Conservation (phyloP, 495 filamentous ascomycete species). For the Aspergillus avenaceus region DNA sequence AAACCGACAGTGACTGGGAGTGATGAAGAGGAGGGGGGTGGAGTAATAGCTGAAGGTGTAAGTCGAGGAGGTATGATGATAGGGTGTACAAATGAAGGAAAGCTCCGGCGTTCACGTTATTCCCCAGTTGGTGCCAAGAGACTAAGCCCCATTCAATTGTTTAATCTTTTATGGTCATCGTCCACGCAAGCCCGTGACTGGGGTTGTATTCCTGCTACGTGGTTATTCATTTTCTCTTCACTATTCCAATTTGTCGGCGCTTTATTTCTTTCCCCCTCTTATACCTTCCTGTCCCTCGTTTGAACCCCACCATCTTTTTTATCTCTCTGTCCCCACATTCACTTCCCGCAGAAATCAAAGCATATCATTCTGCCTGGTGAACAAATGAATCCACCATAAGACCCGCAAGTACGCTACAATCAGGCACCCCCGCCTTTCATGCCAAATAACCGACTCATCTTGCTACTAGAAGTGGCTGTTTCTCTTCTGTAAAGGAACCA, state of each 20-base stretch:
- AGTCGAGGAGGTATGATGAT: background rate
- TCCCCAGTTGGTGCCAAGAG: slow-evolving; percentile 1
- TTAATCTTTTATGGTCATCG: slow-evolving; percentile 7
- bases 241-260: slow-evolving; percentile 7
- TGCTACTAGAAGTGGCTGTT: slow-evolving; percentile 15
- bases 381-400: no score
- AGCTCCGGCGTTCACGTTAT: slow-evolving; percentile 1
- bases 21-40: slow-evolving; percentile 1
- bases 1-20: background rate
- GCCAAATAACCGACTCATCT: slow-evolving; percentile 16
- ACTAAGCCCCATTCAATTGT: slow-evolving; percentile 16
- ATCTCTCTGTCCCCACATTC: slow-evolving; percentile 1
- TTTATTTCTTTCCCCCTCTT: slow-evolving; percentile 2
- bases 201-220: slow-evolving; percentile 2
- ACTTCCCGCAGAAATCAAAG: background rate
- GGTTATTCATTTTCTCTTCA: background rate
- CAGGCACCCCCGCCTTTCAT: slow-evolving; percentile 13
- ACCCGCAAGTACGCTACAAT: no score
- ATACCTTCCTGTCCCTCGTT: background rate
- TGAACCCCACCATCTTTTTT: no score
- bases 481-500: background rate
- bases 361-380: background rate
- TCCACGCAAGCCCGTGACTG: slow-evolving; percentile 21
- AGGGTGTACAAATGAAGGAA: slow-evolving; percentile 6
- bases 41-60: background rate